A percentile compares a stretch with the other conserved stretches of the same genome.
Evolutionary conservation across 441 rosid species (phyloP).

Genomic region (Manihot esculenta): DNA sequence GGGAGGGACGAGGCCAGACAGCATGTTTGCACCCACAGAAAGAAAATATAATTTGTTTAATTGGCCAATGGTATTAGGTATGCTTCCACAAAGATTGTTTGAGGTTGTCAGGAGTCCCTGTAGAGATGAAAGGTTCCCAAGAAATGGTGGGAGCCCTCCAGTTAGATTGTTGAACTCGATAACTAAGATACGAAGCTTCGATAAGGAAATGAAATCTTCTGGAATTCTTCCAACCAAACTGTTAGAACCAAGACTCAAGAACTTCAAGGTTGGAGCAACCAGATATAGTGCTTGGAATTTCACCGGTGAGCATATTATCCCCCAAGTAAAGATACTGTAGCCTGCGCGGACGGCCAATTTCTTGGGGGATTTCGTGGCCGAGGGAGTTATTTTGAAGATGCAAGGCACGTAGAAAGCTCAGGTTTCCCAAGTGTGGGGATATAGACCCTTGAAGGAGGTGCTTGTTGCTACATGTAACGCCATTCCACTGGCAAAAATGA

Average conservation of each 20-base stretch:
- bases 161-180: not conserved
- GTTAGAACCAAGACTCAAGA: not conserved
- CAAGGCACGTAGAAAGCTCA: conserved; percentile 6
- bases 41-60: not conserved
- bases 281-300: conserved; percentile 17
- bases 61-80: conserved; percentile 3
- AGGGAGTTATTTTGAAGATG: conserved; percentile 6
- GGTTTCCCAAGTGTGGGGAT: conserved; percentile 11
- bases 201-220: not conserved
- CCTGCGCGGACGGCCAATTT: conserved; percentile 1
- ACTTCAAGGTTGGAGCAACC: not conserved
- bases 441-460: conserved; percentile 18
- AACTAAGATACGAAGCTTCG: not conserved
- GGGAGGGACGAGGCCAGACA: conserved; percentile 6
- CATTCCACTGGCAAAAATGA: conserved; percentile 24
- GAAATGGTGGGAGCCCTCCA: conserved; percentile 9
- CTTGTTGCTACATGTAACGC: not conserved
- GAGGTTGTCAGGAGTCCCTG: not conserved
- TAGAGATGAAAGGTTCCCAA: conserved; percentile 1
- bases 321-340: not conserved
- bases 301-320: conserved; percentile 2
- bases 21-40: not conserved
- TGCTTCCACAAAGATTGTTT: conserved; percentile 7
- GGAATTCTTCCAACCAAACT: conserved; percentile 10
- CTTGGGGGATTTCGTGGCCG: not conserved